Evolutionary conservation across 2,329 filamentous ascomycete species (phyloP).

Genomic region (Onygenales sp.): DNA sequence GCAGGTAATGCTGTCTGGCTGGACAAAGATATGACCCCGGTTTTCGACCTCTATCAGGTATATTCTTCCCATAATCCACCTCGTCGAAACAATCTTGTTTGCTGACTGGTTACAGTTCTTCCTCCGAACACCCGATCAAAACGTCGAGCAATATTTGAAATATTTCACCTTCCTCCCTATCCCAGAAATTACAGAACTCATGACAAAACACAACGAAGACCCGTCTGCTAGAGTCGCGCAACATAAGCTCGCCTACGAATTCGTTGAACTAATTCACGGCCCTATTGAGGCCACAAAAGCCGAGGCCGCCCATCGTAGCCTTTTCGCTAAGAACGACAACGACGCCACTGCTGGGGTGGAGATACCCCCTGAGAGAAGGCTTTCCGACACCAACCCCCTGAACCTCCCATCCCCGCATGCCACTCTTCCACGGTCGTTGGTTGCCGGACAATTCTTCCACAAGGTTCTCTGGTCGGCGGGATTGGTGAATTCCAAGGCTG

Average conservation of each 20-base stretch:
- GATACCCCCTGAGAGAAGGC: not conserved
- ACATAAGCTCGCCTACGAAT: conserved; percentile 71
- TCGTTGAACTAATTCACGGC: conserved; percentile 72
- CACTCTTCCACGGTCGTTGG: conserved; percentile 36
- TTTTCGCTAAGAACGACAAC: conserved; percentile 23
- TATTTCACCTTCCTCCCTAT: conserved; percentile 83
- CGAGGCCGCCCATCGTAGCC: conserved; percentile 45
- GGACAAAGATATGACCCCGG: conserved; percentile 66
- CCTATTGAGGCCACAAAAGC: conserved; percentile 53
- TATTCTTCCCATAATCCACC: not conserved
- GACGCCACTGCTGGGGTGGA: not conserved
- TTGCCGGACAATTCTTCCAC: conserved; percentile 39
- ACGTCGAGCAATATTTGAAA: conserved; percentile 73
- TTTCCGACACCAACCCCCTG: not conserved
- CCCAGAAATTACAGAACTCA: conserved; percentile 54
- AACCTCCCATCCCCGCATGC: conserved; percentile 7
- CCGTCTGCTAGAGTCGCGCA: conserved; percentile 70
- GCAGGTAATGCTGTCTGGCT: conserved; percentile 93
- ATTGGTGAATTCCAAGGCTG: conserved; percentile 41
- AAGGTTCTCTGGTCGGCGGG: conserved; percentile 44
- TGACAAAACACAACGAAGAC: conserved; percentile 58
- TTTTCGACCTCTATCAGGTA: conserved; percentile 75
- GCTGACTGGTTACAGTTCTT: conserved; percentile 56
- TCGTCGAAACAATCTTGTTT: too few relatives aligned
- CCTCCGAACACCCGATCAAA: conserved; percentile 67